Evolutionary conservation across 441 rosid species (phyloP).

Genomic region (Geranium incanum): DNA sequence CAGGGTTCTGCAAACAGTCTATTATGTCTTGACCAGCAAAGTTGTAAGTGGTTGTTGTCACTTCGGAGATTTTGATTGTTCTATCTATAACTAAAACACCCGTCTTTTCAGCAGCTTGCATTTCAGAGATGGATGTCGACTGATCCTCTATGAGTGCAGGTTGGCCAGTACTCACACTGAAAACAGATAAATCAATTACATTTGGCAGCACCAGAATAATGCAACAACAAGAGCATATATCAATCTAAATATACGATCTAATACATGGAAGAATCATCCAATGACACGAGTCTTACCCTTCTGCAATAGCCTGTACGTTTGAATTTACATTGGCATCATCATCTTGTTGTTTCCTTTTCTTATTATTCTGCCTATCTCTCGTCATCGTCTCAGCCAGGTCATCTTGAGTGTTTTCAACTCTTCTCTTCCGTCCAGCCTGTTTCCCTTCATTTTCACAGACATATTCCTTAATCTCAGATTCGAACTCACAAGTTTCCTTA

Average conservation of each 20-base stretch:
- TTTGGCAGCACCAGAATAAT: background rate
- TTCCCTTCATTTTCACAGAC: slow-evolving; percentile 6
- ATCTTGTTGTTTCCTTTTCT: slow-evolving; percentile 34
- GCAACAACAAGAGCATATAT: background rate
- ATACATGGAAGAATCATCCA: background rate
- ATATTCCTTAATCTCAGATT: slow-evolving; percentile 23
- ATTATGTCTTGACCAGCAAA: background rate
- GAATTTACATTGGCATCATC: slow-evolving; percentile 18
- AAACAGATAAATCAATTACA: background rate
- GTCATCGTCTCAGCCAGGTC: slow-evolving; percentile 19
- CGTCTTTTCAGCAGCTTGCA: slow-evolving; percentile 15
- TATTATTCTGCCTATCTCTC: slow-evolving; percentile 25
- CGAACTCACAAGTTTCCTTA: slow-evolving; percentile 15
- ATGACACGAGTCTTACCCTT: background rate
- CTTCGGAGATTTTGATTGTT: slow-evolving; percentile 7
- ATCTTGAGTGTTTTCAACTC: slow-evolving; percentile 27
- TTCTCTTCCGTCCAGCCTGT: slow-evolving; percentile 52
- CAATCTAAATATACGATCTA: background rate
- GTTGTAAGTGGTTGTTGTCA: background rate
- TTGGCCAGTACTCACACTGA: slow-evolving; percentile 6
- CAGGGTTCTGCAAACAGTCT: slow-evolving; percentile 10
- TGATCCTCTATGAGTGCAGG: slow-evolving; percentile 8
- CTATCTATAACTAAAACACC: slow-evolving; percentile 11
- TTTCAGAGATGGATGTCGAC: slow-evolving; percentile 4
- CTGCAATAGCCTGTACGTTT: background rate